Base-by-base conservation (phyloP, 2,329 filamentous ascomycete genomes). In the Pseudofabraea citricarpa region DNA sequence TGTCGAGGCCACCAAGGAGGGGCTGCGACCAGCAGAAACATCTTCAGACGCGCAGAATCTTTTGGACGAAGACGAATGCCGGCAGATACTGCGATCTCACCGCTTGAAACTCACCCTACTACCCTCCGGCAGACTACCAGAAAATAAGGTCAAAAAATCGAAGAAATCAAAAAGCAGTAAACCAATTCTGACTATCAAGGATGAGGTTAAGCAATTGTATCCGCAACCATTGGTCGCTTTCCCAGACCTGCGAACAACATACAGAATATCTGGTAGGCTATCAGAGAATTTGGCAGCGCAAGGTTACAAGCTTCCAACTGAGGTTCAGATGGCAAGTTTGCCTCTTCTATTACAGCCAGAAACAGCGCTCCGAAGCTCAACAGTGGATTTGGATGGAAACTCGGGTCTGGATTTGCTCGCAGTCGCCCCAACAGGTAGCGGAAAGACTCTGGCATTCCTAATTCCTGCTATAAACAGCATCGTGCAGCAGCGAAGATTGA, bases 371-470 rank as follows among this genome's bases (percentile, higher is more conserved):
- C 47, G 59, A n/a, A 57, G 62, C 33, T 55, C 62, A 16, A 59
- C 60, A 10, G 62, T 60, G 4, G 64, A 55, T 2, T 43, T 51
- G 16, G 49, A 49, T 18, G 63, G 65, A 16, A 39, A 24, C 7
- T 32, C 37, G 6, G 42, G 53, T 36, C 70, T 91, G 4, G 84
- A 98, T 68, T 79, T 98, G 29, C 66, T 98, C 50, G 87, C 88
- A 0, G 82, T 97, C 33, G 93, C 93, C 3, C 93, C 93, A 1
- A 98, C 93, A 0, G 93, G 93, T 19, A 97, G 91, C 62, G 93
- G 93, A 35, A 98, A 98, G 72, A 98, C 93, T 0, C 71, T 98
- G 50, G 89, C 90, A 15, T 98, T 96, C 58, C 66, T 97, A 56
- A 86, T 98, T 32, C 90, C 91, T 0, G 75, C 90, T 3, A 81